Base-by-base conservation (phyloP, 305 asterid genomes). In the Rubia balearica region DNA sequence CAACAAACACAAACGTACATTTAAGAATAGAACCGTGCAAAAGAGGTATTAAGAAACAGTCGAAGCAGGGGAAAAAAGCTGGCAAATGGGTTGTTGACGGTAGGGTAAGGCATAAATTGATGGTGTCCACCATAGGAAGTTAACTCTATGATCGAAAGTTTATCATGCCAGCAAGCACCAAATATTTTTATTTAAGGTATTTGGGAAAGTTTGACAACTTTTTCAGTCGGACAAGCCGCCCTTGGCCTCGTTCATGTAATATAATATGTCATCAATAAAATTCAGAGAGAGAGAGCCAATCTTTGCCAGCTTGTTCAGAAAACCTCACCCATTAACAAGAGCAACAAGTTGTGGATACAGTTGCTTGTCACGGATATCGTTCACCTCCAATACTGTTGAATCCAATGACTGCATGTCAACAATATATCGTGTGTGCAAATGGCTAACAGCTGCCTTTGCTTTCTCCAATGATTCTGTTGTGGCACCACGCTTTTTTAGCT, bases 321-420 rank as follows among this genome's bases (percentile, higher is more conserved):
- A 57, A 78, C 75, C 88, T 83, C 79, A 94, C 98, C 95, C 99
- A n/a, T 85, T 81, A 72, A 86, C 91, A 12, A 94, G 97, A 65
- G 86, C 74, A 70, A 92, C 89, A 12, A 94, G 96, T 69, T 91
- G 89, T 19, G 96, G 98, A 75, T 85, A 89, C 79, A 94, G 77
- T 81, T 94, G 91, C 83, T 88, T 91, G 77, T 94, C 99, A 5
- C 99, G 91, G 57, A 91, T 94, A 67, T 94, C 96, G 78, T 91
- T 91, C 74, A 91, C 96, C 82, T 94, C 99, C 1, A 85, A 80
- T 41, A 94, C 96, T 0, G 97, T 94, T 19, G 99, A 89, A 80
- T 94, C 97, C 85, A 94, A 68, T 19, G 99, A 94, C 65, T 94
- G 99, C 96, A 91, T 91, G 85, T 94, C 99, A 40, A 94, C 99